These are phyloP conservation scores for Paracorniculantispora psalliotae DNA, from an alignment of 2,329 filamentous ascomycete genomes.

Conservation along the genomic window DNA sequence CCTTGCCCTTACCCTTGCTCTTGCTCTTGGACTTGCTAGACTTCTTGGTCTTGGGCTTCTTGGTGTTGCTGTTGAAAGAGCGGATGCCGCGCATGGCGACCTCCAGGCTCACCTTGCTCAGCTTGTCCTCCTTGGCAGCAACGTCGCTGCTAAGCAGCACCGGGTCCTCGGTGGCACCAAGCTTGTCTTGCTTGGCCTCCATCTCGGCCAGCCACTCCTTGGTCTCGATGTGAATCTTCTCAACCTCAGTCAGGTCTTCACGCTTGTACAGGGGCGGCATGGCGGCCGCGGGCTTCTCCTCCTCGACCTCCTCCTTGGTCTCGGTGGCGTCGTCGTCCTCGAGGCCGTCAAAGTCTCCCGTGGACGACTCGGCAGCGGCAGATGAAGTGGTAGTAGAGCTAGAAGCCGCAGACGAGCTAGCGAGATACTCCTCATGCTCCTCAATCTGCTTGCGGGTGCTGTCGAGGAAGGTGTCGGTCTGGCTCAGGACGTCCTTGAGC, in stretches of 20 bases:
- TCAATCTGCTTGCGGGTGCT: constrained; percentile 65
- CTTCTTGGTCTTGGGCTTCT: constrained; percentile 38
- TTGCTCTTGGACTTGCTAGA: constrained; percentile 1
- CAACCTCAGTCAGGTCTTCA: constrained; percentile 64
- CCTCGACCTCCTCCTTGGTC: constrained; percentile 36
- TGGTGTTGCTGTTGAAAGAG: constrained; percentile 45
- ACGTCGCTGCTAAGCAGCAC: constrained; percentile 70
- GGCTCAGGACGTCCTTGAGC: constrained; percentile 66
- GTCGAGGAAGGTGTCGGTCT: constrained; percentile 64
- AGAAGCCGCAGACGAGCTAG: constrained; percentile 44
- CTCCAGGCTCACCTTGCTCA: constrained; percentile 66
- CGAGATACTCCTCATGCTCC: constrained; percentile 60
- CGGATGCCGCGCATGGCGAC: constrained; percentile 65
- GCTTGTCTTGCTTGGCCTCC: constrained; percentile 63
- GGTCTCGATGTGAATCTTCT: constrained; percentile 57
- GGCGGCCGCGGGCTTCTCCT: constrained; percentile 42
- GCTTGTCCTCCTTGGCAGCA: constrained; percentile 59
- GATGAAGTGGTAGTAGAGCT: constrained; percentile 28
- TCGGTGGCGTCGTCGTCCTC: constrained; percentile 59
- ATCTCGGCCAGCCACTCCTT: constrained; percentile 72
- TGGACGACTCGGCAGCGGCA: constrained; percentile 35
- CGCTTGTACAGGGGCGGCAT: constrained; percentile 64
- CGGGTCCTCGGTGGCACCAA: constrained; percentile 67
- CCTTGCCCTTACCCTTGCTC: constrained; percentile 27
- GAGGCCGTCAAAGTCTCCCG: constrained; percentile 64